A percentile compares a stretch with the other conserved stretches of the same genome.
Evolutionary conservation across 1,139 yeast genomes (phyloP).

Genomic region (Geotrichum citri-aurantii): DNA sequence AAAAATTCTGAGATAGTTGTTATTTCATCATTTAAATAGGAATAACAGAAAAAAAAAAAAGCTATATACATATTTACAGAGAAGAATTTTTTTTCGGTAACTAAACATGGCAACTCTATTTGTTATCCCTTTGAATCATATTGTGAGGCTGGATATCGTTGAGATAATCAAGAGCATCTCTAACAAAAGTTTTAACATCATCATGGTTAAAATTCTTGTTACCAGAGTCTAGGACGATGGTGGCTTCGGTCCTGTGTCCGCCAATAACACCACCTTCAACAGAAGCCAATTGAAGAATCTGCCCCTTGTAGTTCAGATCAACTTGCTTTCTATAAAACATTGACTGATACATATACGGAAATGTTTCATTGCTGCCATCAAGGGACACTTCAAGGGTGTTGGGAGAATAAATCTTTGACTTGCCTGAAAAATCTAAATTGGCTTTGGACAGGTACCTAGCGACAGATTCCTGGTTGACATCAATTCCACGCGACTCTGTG

Average conservation of each 20-base stretch:
- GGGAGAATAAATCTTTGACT: constrained; percentile 37
- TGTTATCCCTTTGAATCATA: neutral
- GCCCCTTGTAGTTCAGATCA: constrained; percentile 38
- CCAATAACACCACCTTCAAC: constrained; percentile 55
- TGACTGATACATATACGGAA: constrained; percentile 44
- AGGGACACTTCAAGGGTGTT: constrained; percentile 38
- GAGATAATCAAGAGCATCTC: constrained; percentile 10
- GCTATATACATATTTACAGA: neutral
- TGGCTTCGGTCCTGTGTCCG: constrained; percentile 47
- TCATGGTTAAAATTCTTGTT: constrained; percentile 3
- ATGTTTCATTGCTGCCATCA: constrained; percentile 18
- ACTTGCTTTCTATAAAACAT: constrained; percentile 43
- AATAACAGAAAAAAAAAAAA: neutral
- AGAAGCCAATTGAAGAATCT: constrained; percentile 43
- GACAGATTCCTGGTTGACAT: constrained; percentile 32
- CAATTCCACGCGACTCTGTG: constrained; percentile 36
- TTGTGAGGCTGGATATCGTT: constrained; percentile 12
- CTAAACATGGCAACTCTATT: too few relatives aligned
- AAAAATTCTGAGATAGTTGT: neutral
- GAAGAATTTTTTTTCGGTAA: too few relatives aligned
- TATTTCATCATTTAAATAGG: neutral
- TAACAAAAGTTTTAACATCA: constrained; percentile 9
- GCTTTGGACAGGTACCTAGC: constrained; percentile 39
- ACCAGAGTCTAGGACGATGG: constrained; percentile 39
- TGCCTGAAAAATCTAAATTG: constrained; percentile 42